Evolutionary conservation across 106 monocot genomes (phyloP).

Genomic region (Allium fistulosum): DNA sequence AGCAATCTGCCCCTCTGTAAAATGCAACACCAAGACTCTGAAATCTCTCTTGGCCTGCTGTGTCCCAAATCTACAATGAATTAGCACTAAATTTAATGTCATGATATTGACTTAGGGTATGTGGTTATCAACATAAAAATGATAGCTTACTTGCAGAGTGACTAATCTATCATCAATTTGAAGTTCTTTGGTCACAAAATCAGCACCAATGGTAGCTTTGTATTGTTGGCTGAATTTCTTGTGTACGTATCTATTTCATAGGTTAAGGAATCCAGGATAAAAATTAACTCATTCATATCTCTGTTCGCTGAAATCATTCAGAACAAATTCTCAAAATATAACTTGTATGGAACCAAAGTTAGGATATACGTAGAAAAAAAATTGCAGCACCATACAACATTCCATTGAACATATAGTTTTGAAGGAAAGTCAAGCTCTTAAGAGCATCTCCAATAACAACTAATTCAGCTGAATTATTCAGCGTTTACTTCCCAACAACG

Average conservation of each 20-base stretch:
- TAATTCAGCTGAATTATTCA: too few species aligned
- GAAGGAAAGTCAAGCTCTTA: not conserved
- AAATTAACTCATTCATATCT: too few species aligned
- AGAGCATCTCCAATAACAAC: not conserved
- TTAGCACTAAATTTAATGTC: slow-evolving; percentile 1
- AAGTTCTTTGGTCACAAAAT: slow-evolving; percentile 80
- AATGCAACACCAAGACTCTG: slow-evolving; percentile 82
- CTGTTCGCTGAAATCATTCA: not conserved
- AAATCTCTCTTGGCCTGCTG: slow-evolving; percentile 90
- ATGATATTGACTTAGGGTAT: not conserved
- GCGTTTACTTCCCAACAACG: too few species aligned
- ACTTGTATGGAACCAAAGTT: not conserved
- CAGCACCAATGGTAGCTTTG: slow-evolving; percentile 81
- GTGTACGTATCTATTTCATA: slow-evolving; percentile 69
- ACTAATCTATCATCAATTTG: slow-evolving; percentile 58
- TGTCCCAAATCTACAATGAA: slow-evolving; percentile 81
- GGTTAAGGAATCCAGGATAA: slow-evolving; percentile 8
- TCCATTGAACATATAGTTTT: not conserved
- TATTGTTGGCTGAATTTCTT: slow-evolving; percentile 79
- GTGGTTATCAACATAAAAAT: not conserved
- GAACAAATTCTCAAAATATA: not conserved
- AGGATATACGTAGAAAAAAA: not conserved
- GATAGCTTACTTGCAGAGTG: slow-evolving; percentile 58
- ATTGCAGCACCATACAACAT: not conserved
- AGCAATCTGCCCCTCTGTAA: slow-evolving; percentile 87